Evolutionary conservation across 2,329 filamentous ascomycete genomes (phyloP).

Genomic region (Ophiostoma quercus): DNA sequence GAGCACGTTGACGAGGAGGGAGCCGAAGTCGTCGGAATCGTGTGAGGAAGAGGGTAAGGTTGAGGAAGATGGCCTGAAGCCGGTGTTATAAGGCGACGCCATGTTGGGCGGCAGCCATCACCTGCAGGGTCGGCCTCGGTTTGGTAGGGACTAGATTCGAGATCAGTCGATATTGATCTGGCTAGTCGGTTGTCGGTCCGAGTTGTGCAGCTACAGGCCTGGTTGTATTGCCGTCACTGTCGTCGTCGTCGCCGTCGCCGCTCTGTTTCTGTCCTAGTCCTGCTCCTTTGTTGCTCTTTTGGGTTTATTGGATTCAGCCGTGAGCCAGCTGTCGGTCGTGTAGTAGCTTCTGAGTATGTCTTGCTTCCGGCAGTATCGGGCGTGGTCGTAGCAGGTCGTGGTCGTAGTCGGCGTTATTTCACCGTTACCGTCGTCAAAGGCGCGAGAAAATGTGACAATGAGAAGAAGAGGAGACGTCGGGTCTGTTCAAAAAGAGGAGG

Average conservation of each 20-base stretch:
- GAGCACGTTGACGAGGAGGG: slow-evolving; percentile 31
- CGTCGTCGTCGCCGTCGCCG: neutral
- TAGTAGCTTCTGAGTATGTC: neutral
- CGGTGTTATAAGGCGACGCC: slow-evolving; percentile 39
- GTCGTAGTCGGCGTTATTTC: neutral
- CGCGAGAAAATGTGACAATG: neutral
- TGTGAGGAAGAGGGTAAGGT: slow-evolving; percentile 19
- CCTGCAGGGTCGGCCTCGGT: slow-evolving; percentile 12
- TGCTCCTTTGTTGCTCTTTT: slow-evolving; percentile 9
- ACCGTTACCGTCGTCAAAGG: neutral
- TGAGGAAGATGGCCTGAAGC: slow-evolving; percentile 22
- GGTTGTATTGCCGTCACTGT: neutral
- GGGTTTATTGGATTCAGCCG: neutral
- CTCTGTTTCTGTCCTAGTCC: neutral
- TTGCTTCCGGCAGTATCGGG: neutral
- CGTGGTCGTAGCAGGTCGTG: neutral
- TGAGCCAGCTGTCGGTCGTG: neutral
- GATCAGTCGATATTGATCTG: neutral
- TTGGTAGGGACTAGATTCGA: neutral
- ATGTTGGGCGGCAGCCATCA: slow-evolving; percentile 34
- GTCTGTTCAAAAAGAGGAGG: neutral
- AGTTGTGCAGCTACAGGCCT: neutral
- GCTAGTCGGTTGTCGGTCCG: neutral
- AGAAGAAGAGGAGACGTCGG: neutral
- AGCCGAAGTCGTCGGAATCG: slow-evolving; percentile 35